Conservation (phyloP, 1,139 yeast genomes). For the Yamadazyma siamensis region DNA sequence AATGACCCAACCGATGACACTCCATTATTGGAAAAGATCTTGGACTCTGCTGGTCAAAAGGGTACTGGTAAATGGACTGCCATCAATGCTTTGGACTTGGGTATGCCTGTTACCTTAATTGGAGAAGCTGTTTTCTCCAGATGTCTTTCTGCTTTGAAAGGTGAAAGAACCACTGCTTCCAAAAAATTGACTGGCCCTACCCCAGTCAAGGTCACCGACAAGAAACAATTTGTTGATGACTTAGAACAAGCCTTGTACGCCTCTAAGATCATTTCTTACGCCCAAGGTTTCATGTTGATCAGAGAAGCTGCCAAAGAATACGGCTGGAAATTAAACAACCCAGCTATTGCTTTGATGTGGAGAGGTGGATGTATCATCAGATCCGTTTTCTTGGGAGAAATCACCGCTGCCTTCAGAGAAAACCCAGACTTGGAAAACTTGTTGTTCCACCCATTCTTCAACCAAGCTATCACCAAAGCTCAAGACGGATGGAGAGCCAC, state of each 20-base stretch:
- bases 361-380: slow-evolving; percentile 99
- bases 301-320: slow-evolving; percentile 97
- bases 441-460: slow-evolving; percentile 93
- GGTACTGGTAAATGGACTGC: slow-evolving; percentile 99
- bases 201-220: slow-evolving; percentile 61
- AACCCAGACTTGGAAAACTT: slow-evolving; percentile 92
- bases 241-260: slow-evolving; percentile 98
- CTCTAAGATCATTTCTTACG: slow-evolving; percentile 96
- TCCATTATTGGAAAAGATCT: slow-evolving; percentile 93
- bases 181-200: slow-evolving; percentile 74
- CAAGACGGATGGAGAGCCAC: slow-evolving; percentile 95
- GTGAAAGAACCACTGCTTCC: slow-evolving; percentile 87
- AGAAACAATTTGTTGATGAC: slow-evolving; percentile 80
- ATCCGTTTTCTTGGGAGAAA: slow-evolving; percentile 96
- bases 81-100: slow-evolving; percentile 93
- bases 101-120: slow-evolving; percentile 96
- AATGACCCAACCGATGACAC: slow-evolving; percentile 83
- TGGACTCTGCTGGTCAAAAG: slow-evolving; percentile 98
- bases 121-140: slow-evolving; percentile 99
- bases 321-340: slow-evolving; percentile 96
- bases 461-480: slow-evolving; percentile 86
- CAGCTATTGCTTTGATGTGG: slow-evolving; percentile 99
- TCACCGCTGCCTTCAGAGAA: slow-evolving; percentile 93
- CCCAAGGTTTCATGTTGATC: slow-evolving; percentile 99
- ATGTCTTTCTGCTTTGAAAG: slow-evolving; percentile 89